These are phyloP conservation scores for Plasmodium reichenowi DNA, from an alignment of 169 alveolate genomes.

Conservation along the genomic window DNA sequence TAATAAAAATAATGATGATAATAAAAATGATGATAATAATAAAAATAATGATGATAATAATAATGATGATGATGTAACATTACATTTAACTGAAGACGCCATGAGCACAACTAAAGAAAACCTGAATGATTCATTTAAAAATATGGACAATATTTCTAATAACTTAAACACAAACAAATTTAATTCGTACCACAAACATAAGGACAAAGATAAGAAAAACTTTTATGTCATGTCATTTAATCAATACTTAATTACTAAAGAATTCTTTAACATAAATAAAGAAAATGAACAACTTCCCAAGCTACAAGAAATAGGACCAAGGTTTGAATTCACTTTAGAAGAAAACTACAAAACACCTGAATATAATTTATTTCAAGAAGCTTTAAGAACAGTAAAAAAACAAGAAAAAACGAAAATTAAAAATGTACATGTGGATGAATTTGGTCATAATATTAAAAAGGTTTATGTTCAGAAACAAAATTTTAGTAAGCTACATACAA, in stretches of 20 bases:
- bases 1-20: no score
- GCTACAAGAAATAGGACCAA: conserved; percentile 46
- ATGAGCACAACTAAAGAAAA: no score
- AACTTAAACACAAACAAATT: no score
- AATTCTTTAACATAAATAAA: neutral
- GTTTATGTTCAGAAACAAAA: conserved; percentile 53
- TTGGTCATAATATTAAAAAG: conserved; percentile 36
- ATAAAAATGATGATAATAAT: neutral
- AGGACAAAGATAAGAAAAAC: neutral
- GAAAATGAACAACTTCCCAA: neutral
- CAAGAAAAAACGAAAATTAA: neutral
- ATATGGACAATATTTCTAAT: no score
- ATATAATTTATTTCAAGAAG: conserved; percentile 44
- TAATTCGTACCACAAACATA: no score
- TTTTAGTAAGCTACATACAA: conserved; percentile 51
- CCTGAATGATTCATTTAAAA: no score
- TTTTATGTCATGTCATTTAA: conserved; percentile 21
- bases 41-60: neutral
- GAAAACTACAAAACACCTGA: conserved; percentile 22
- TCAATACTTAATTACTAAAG: conserved; percentile 34
- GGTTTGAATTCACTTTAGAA: conserved; percentile 28
- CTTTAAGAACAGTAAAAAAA: conserved; percentile 18
- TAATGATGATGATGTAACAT: neutral
- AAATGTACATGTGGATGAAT: conserved; percentile 27
- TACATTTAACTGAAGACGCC: no score